Percentiles rank a stretch among this genome's conserved stretches.
These are phyloP conservation scores for Xylaria bambusicola DNA, from an alignment of 495 filamentous ascomycete genomes.

Conservation along the genomic window DNA sequence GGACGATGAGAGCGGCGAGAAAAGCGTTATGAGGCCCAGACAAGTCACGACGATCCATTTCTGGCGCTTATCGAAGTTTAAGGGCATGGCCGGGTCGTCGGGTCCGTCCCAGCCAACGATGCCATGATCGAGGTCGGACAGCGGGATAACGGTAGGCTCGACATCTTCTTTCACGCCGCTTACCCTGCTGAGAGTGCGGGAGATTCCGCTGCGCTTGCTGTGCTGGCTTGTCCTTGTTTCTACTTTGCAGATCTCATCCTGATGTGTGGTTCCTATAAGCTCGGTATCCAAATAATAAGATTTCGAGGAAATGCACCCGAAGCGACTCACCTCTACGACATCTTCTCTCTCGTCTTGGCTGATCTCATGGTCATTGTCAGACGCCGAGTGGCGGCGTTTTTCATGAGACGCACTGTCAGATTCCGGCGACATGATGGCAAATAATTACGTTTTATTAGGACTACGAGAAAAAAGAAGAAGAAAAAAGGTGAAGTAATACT, in stretches of 20 bases:
- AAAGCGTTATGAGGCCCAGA: conserved; percentile 53
- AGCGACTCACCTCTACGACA: neutral
- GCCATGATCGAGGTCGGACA: conserved; percentile 46
- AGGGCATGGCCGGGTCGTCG: conserved; percentile 70
- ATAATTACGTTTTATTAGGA: too few species aligned
- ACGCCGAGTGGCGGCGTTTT: conserved; percentile 6
- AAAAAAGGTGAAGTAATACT: too few species aligned
- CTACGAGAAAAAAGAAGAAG: too few species aligned
- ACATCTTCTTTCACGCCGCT: conserved; percentile 24
- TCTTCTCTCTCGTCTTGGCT: conserved; percentile 9
- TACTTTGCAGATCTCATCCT: conserved; percentile 15
- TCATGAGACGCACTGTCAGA: neutral
- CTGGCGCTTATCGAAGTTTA: conserved; percentile 60
- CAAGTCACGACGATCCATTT: conserved; percentile 72
- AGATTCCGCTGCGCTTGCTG: conserved; percentile 15
- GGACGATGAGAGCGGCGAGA: conserved; percentile 64
- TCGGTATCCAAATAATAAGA: neutral
- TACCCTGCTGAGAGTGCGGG: conserved; percentile 7
- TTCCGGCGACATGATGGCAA: neutral
- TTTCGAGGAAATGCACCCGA: neutral
- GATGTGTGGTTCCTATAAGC: neutral
- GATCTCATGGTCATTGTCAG: conserved; percentile 4
- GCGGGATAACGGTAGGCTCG: conserved; percentile 32
- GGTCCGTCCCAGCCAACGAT: conserved; percentile 62
- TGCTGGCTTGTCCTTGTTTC: conserved; percentile 7